A percentile compares a stretch with the other conserved stretches of the same genome.
phyloP scores from a whole-genome alignment of 306 rosid genomes.

The Leucaena leucocephala region DNA sequence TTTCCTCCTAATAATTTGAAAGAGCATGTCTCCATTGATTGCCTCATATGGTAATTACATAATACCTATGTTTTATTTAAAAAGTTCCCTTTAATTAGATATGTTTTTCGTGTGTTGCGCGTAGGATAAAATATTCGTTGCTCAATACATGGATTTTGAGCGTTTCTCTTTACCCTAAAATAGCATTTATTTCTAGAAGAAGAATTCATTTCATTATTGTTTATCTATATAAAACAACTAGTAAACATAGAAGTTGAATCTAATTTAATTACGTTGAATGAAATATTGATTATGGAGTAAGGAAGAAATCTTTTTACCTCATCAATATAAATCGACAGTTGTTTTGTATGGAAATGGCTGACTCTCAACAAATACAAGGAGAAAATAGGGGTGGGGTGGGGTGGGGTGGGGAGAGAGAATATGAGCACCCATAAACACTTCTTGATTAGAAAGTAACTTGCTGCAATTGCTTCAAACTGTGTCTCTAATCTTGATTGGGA shows the following conservation, averaged over 20 bases:
- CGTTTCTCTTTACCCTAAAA: neutral
- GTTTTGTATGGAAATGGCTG: neutral
- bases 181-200: neutral
- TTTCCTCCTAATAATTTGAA: neutral
- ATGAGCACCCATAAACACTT: neutral
- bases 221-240: neutral
- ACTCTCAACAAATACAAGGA: neutral
- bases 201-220: neutral
- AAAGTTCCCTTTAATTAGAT: slow-evolving; percentile 7
- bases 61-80: neutral
- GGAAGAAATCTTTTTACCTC: neutral
- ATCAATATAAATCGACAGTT: neutral
- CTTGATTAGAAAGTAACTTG: slow-evolving; percentile 3
- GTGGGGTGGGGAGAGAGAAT: too few species aligned
- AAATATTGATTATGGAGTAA: neutral
- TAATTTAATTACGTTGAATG: neutral
- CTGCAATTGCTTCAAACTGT: neutral
- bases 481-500: slow-evolving; percentile 13
- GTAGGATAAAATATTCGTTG: neutral
- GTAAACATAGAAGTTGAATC: neutral
- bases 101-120: neutral
- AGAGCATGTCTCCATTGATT: slow-evolving; percentile 2
- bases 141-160: neutral
- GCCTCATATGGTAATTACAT: neutral
- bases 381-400: too few species aligned